Conservation (phyloP, 176 grass and related monocot genomes). For the Phoenix roebelenii region DNA sequence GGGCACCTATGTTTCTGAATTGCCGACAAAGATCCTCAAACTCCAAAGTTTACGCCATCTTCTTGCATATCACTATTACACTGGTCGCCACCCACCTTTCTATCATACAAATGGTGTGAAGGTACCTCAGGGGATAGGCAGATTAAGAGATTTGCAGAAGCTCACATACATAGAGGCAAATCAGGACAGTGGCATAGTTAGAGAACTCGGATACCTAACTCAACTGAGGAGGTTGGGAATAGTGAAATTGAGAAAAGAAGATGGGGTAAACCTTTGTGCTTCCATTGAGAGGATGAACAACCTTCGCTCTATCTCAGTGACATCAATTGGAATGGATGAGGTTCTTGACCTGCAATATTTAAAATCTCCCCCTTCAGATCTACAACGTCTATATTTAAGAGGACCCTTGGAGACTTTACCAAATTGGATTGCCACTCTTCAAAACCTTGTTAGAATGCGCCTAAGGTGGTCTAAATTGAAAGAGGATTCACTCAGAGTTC, state of each 20-base stretch:
- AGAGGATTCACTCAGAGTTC: constrained; percentile 12
- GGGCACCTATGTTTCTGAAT: constrained; percentile 20
- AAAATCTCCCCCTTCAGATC: constrained; percentile 6
- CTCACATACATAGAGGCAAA: constrained; percentile 21
- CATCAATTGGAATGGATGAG: constrained; percentile 14
- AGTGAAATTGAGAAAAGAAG: constrained; percentile 21
- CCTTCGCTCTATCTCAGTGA: constrained; percentile 20
- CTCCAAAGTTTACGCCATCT: constrained; percentile 25
- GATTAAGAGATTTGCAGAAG: constrained; percentile 25
- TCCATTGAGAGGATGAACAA: constrained; percentile 19
- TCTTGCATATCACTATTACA: constrained; percentile 26
- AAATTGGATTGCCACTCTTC: constrained; percentile 17
- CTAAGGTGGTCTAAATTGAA: constrained; percentile 20
- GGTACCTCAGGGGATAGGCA: constrained; percentile 19
- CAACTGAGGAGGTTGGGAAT: constrained; percentile 33
- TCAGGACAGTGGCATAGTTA: constrained; percentile 12
- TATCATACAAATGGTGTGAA: constrained; percentile 18
- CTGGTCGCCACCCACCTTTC: constrained; percentile 1
- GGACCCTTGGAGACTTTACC: constrained; percentile 18
- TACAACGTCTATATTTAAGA: constrained; percentile 25
- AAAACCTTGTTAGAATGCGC: constrained; percentile 18
- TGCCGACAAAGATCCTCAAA: constrained; percentile 20
- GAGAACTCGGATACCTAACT: constrained; percentile 17
- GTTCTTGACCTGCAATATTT: constrained; percentile 18
- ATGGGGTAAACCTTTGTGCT: constrained; percentile 14